A percentile compares a stretch with the other conserved stretches of the same genome.
phyloP scores from a whole-genome alignment of 176 grass and related monocot species.

The Calamus simplicifolius region DNA sequence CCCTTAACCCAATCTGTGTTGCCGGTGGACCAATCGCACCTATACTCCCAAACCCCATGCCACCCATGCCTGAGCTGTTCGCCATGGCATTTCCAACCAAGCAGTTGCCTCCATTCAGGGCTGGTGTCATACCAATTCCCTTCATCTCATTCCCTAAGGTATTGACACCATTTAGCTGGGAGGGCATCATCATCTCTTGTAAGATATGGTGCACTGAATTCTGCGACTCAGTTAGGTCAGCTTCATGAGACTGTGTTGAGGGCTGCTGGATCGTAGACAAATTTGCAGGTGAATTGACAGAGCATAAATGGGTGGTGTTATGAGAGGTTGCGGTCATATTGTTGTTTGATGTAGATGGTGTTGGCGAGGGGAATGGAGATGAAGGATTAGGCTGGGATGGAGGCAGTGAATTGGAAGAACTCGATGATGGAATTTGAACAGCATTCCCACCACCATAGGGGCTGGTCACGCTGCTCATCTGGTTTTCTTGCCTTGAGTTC shows the following conservation, averaged over 20 bases:
- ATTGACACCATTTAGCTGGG: constrained; percentile 20
- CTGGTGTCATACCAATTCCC: neutral
- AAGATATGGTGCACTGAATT: constrained; percentile 29
- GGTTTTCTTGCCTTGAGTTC: constrained; percentile 10
- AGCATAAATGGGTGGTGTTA: constrained; percentile 10
- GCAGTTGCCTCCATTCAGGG: constrained; percentile 7
- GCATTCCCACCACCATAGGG: constrained; percentile 10
- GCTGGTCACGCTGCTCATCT: neutral
- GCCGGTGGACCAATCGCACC: constrained; percentile 1
- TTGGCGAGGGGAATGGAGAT: constrained; percentile 5
- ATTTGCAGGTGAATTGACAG: constrained; percentile 16
- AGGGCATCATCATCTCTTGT: constrained; percentile 36
- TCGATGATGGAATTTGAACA: constrained; percentile 16
- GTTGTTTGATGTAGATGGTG: neutral
- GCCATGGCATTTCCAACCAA: constrained; percentile 20
- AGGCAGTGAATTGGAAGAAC: constrained; percentile 21
- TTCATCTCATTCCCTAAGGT: constrained; percentile 10
- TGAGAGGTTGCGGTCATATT: constrained; percentile 10
- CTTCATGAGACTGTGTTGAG: constrained; percentile 3
- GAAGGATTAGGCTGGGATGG: constrained; percentile 15
- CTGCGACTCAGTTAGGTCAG: constrained; percentile 18
- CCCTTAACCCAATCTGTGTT: neutral
- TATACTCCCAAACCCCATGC: neutral
- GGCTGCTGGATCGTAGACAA: constrained; percentile 14
- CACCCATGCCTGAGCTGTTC: constrained; percentile 1